Evolutionary conservation across 208 protist species (phyloP), one percentile per base, ranked within the genome.

Genomic region (Herpetomonas tarakana): DNA sequence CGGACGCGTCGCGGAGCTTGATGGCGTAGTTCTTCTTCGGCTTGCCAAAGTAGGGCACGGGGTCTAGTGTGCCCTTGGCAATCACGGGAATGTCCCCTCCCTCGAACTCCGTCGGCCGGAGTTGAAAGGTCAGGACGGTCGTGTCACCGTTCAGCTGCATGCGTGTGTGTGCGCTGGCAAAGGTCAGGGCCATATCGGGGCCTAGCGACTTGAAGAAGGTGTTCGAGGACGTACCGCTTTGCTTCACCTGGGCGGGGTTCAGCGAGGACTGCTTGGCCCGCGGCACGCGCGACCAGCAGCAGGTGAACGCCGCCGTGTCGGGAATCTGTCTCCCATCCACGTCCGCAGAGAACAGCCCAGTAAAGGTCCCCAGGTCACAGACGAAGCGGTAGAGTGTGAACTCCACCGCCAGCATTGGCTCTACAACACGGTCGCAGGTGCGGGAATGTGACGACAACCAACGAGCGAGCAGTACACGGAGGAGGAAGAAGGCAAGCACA

Each of bases 1-100:
- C 74, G 0, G 61, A 59, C 0, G 80, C 84, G 53, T 88, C 82
- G 11, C 86, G 81, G 51, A 96, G 59, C 62, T 91, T 93, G 57
- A 96, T 86, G n/a, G 85, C 79, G 64, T 96, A 96, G 64, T 86
- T 91, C 57, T 88, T 93, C 39, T 62, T 66, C 6, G 83, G 76
- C 61, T 82, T 82, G 12, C 80, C 83, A 58, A 78, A 55, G 62
- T 81, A 96, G 12, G 78, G 79, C 1, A 50, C 31, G 2, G 86
- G 81, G 51, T 96, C 84, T 0, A 96, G 68, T 2, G 80, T 84
- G 25, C 86, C 83, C 65, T 88, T 86, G 19, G 90, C 86, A n/a
- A 96, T 62, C 11, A 87, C 67, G 16, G 83, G 81, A 11, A 76
- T 45, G 11, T 71, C 55, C 0, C 79, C 68, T 1, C 58, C 80